Conservation (phyloP, 2,329 filamentous ascomycete species). For the Aspergillus sp. region DNA sequence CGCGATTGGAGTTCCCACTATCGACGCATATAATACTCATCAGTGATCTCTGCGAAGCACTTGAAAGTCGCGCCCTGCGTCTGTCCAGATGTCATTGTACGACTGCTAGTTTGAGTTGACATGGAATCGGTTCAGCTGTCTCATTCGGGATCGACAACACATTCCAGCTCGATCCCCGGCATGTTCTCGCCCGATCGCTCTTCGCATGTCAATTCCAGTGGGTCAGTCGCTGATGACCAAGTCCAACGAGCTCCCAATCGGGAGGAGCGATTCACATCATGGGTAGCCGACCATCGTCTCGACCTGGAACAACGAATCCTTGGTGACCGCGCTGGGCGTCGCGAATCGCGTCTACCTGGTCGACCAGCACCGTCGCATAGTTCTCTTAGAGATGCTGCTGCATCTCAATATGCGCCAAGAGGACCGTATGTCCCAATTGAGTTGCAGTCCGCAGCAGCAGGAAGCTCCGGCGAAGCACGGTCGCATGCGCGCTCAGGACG, state of each 20-base stretch:
- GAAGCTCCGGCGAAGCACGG: background rate
- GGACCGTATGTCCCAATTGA: constrained; percentile 10
- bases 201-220: constrained; percentile 3
- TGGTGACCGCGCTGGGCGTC: constrained; percentile 11
- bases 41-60: background rate
- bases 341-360: constrained; percentile 1
- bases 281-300: background rate
- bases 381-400: background rate
- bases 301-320: constrained; percentile 8
- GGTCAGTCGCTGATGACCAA: background rate
- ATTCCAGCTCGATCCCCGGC: constrained; percentile 11
- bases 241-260: background rate
- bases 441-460: constrained; percentile 1
- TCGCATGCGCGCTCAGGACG: background rate
- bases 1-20: background rate
- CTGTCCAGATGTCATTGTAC: constrained; percentile 16
- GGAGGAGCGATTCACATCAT: constrained; percentile 2
- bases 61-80: background rate
- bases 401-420: constrained; percentile 6
- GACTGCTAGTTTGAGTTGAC: constrained; percentile 11
- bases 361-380: constrained; percentile 4
- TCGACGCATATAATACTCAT: background rate
- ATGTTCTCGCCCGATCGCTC: background rate
- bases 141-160: constrained; percentile 14
- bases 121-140: constrained; percentile 21